Evolutionary conservation across 2,329 filamentous ascomycete genomes (phyloP), one percentile per base, ranked within the genome.

Genomic region (Sporothrix curviconia): DNA sequence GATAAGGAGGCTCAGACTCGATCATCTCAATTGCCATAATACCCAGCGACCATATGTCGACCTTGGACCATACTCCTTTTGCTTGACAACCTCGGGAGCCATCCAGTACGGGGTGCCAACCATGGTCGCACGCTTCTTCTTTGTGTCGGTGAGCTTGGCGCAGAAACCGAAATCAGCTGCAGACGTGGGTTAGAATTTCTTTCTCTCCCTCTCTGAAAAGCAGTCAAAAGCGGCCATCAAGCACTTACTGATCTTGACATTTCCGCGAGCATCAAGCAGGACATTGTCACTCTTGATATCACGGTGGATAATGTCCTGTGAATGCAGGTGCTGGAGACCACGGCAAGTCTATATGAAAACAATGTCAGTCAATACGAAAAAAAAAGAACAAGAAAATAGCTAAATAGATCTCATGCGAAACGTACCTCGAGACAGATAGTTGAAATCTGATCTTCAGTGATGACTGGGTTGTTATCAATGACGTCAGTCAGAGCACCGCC

Each of bases 21-120:
- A 97, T 97, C 94, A 99, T 96, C 74, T 99, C 94, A 68, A 99
- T 97, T 24, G 94, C 92, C 94, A 97, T 99, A 75, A 99, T 99
- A 68, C 94, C 94, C 61, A 99, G 78, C 30, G 92, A 96, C 94
- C 94, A 99, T 69, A 97, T 96, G 69, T 99, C 94, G 62, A 97
- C 94, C 79, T 97, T 97, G 69, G 89, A 39, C 92, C 94, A 68
- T 99, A 99, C 73, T 96, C 92, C 77, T 97, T 97, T 72, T 97
- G 94, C 77, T 97, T 97, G 70, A 99, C 94, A 44, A 99, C 94
- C 73, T 99, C 94, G 37, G 94, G 94, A 8, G 94, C 94, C 94
- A 99, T 99, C 94, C 94, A 99, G 79, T 97, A 99, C 15, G 94
- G 94, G 34, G 94, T 99, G 63, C 94, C 94, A 56, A 99, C 94